Conservation (phyloP, 176 grass and related monocot genomes). For the Ananas comosus region DNA sequence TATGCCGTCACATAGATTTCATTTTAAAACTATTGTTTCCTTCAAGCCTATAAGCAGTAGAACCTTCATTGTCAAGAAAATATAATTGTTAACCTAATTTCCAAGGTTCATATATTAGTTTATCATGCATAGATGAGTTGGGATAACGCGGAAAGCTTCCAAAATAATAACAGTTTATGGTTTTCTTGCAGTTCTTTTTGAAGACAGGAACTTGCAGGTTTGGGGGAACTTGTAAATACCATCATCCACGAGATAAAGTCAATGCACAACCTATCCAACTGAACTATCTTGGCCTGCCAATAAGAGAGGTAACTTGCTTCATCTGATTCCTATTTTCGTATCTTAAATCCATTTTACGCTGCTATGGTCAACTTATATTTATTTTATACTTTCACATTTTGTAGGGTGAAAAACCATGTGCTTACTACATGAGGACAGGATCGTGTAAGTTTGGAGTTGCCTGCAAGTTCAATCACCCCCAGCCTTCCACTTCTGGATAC, state of each 20-base stretch:
- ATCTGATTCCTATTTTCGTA: neutral
- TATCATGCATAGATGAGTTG: neutral
- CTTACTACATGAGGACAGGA: constrained; percentile 25
- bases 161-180: neutral
- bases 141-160: neutral
- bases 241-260: constrained; percentile 30
- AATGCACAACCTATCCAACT: constrained; percentile 8
- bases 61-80: too few relatives aligned
- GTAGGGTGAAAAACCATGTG: constrained; percentile 22
- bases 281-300: constrained; percentile 21
- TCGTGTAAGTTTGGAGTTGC: constrained; percentile 13
- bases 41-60: too few relatives aligned
- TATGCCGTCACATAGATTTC: too few relatives aligned
- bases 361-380: neutral
- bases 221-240: constrained; percentile 40
- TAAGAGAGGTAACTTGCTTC: constrained; percentile 9
- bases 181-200: constrained; percentile 34
- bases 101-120: too few relatives aligned
- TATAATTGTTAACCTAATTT: too few relatives aligned
- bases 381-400: constrained; percentile 1
- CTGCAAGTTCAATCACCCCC: constrained; percentile 29
- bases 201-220: constrained; percentile 37
- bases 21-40: too few relatives aligned
- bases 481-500: constrained; percentile 6
- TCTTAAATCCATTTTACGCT: neutral